A percentile compares a stretch with the other conserved stretches of the same genome.
Conservation (phyloP, 73 alveolate species). For the Chromera velia region DNA sequence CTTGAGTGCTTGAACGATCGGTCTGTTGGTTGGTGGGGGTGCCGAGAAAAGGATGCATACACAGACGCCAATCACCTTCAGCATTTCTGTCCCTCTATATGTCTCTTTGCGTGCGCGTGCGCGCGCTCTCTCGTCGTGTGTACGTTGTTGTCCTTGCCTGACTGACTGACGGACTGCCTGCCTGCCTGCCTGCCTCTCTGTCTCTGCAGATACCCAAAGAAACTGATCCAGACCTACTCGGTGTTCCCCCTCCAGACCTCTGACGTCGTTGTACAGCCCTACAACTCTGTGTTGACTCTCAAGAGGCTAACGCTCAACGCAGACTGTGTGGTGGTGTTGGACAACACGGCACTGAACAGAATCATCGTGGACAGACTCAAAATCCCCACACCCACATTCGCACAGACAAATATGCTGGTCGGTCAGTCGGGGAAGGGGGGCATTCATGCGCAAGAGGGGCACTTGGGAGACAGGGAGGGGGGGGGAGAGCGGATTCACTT, state of each 20-base stretch:
- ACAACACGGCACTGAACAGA: slow-evolving; percentile 89
- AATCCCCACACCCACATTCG: slow-evolving; percentile 77
- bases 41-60: not conserved
- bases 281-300: slow-evolving; percentile 66
- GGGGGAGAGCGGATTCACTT: too few species aligned
- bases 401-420: slow-evolving; percentile 86
- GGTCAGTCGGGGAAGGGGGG: not conserved
- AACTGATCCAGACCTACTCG: slow-evolving; percentile 53
- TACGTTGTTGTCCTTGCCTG: too few species aligned
- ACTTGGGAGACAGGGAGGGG: too few species aligned
- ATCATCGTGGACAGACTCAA: slow-evolving; percentile 92
- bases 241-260: slow-evolving; percentile 85
- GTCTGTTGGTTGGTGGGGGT: slow-evolving; percentile 16
- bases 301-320: slow-evolving; percentile 42
- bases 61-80: not conserved
- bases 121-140: too few species aligned
- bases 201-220: slow-evolving; percentile 50
- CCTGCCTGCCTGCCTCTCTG: too few species aligned
- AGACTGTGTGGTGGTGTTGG: slow-evolving; percentile 95
- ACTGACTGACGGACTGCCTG: too few species aligned
- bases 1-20: slow-evolving; percentile 90
- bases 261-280: slow-evolving; percentile 97
- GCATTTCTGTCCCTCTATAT: too few species aligned
- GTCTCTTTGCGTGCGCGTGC: too few species aligned
- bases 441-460: too few species aligned